Evolutionary conservation across 768 basidiomycete species (phyloP).

Genomic region (Pulveroboletus ravenelii): DNA sequence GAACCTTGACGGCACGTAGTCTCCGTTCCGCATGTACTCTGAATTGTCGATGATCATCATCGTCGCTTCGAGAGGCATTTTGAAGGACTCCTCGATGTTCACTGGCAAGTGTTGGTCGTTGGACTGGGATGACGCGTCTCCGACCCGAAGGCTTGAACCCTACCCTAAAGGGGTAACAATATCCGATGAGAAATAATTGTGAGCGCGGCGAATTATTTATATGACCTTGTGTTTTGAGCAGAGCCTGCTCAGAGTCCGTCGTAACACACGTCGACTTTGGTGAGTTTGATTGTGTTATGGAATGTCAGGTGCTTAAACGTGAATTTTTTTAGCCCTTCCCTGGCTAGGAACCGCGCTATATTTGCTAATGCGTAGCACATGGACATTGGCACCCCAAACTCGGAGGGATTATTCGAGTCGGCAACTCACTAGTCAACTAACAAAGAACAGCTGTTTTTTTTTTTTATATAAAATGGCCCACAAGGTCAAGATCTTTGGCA

Average conservation of each 20-base stretch:
- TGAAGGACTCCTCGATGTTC: conserved; percentile 19
- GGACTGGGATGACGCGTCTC: conserved; percentile 26
- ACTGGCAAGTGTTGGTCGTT: conserved; percentile 3
- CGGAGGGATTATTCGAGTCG: background rate
- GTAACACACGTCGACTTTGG: too few species aligned
- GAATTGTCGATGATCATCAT: conserved; percentile 98
- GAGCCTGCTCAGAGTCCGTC: too few species aligned
- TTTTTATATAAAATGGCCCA: background rate
- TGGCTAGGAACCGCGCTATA: background rate
- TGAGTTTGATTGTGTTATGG: background rate
- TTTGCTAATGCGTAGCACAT: background rate
- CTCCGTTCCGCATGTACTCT: conserved; percentile 94
- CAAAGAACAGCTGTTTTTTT: background rate
- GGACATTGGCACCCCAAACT: background rate
- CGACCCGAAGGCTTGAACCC: conserved; percentile 11
- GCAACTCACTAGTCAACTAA: background rate
- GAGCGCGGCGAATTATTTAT: too few species aligned
- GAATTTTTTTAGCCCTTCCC: background rate
- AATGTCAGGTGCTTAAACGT: background rate
- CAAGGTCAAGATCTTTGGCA: background rate
- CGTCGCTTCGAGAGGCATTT: conserved; percentile 96
- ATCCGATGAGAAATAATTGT: too few species aligned
- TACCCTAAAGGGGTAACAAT: conserved; percentile 7
- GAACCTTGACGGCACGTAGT: conserved; percentile 82
- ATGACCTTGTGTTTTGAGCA: too few species aligned